A percentile compares a stretch with the other conserved stretches of the same genome.
Conservation (phyloP, 2,329 filamentous ascomycete genomes). For the Periglandula ipomoeae region DNA sequence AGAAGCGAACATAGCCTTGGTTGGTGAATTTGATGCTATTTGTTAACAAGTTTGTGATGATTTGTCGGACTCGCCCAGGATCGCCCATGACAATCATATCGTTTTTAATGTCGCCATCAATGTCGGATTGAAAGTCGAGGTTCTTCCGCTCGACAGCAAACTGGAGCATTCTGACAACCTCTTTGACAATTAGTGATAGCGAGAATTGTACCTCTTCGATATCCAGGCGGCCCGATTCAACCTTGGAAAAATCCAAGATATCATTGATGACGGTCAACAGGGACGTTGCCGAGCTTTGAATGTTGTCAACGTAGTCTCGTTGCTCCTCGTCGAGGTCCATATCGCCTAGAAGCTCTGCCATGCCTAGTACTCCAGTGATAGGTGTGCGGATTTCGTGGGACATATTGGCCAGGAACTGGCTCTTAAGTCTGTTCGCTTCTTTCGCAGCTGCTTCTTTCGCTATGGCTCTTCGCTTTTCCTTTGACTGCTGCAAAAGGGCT, state of each 20-base stretch:
- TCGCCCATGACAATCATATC: constrained; percentile 79
- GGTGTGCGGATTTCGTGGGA: constrained; percentile 73
- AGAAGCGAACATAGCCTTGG: constrained; percentile 58
- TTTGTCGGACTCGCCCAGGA: constrained; percentile 73
- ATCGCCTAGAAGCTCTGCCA: constrained; percentile 65
- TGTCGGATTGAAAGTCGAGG: constrained; percentile 59
- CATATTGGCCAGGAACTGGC: constrained; percentile 73
- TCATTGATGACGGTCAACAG: constrained; percentile 84
- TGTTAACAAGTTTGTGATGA: constrained; percentile 70
- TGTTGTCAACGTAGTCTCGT: constrained; percentile 66
- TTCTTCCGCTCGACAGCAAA: constrained; percentile 78
- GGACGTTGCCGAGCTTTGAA: constrained; percentile 70
- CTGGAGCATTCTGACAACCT: constrained; percentile 79
- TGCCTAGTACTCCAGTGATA: constrained; percentile 72
- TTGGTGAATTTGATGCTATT: constrained; percentile 70
- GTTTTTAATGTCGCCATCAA: constrained; percentile 51
- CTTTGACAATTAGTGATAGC: constrained; percentile 61
- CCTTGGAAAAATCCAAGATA: constrained; percentile 83
- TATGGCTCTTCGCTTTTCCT: constrained; percentile 60
- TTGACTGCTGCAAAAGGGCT: constrained; percentile 53
- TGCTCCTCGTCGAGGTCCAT: constrained; percentile 62
- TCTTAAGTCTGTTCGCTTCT: constrained; percentile 72
- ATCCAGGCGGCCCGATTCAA: constrained; percentile 67
- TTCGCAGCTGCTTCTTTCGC: constrained; percentile 72
- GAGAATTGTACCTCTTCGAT: constrained; percentile 77